Conservation (phyloP, 73 alveolate species). For the Paramecium sonneborni region DNA sequence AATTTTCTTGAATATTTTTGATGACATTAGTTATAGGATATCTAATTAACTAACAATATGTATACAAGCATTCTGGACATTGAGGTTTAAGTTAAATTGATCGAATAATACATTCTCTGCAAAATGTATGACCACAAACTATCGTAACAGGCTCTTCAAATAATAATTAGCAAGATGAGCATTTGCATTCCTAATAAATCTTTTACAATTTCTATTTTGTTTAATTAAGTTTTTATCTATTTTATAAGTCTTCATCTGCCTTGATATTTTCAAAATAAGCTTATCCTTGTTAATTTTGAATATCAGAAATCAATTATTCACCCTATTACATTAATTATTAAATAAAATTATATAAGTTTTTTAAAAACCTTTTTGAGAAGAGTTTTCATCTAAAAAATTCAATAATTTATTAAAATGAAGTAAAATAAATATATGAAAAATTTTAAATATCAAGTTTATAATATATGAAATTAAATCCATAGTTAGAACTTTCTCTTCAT, state of each 20-base stretch:
- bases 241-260: background rate
- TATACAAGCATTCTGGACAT: constrained; percentile 6
- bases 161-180: background rate
- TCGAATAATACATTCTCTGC: background rate
- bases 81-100: background rate
- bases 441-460: background rate
- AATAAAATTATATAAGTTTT: too few relatives aligned
- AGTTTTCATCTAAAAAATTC: background rate
- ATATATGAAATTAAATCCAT: background rate
- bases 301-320: background rate
- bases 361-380: too few relatives aligned
- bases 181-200: background rate
- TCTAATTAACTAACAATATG: background rate
- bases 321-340: background rate
- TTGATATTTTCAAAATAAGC: background rate
- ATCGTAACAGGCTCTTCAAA: background rate
- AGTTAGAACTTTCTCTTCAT: background rate
- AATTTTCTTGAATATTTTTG: background rate
- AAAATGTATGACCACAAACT: background rate
- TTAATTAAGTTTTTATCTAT: background rate
- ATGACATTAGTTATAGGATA: background rate
- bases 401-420: background rate
- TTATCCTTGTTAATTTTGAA: background rate
- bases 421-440: background rate
- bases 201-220: background rate